phyloP scores from a whole-genome alignment of 306 rosid genomes.

The Carpinus fangiana region DNA sequence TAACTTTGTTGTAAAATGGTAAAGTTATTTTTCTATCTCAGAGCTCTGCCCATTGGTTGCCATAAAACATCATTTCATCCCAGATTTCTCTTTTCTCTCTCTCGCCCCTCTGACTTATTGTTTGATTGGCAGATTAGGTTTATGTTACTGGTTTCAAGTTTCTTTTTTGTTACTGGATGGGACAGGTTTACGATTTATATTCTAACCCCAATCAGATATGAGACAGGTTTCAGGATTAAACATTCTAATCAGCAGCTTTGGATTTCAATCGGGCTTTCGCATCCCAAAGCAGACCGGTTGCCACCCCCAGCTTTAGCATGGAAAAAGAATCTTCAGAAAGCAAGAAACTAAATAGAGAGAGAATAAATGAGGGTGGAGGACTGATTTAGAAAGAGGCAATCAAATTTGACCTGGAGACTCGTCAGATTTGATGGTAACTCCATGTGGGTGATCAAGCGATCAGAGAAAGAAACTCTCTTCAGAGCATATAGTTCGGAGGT shows the following conservation, averaged over 20 bases:
- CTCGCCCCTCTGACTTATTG: neutral
- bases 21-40: neutral
- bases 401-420: constrained; percentile 52
- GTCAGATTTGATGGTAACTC: constrained; percentile 55
- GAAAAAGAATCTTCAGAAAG: neutral
- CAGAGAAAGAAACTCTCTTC: constrained; percentile 78
- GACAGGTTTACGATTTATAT: neutral
- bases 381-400: constrained; percentile 7
- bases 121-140: neutral
- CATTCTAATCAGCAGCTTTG: neutral
- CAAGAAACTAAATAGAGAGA: neutral
- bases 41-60: neutral
- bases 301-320: neutral
- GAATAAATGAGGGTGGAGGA: constrained; percentile 12
- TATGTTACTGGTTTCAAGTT: neutral
- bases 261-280: neutral
- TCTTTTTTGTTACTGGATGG: neutral
- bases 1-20: neutral
- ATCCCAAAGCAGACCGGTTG: neutral
- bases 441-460: constrained; percentile 74
- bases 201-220: neutral
- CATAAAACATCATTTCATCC: neutral
- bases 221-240: neutral
- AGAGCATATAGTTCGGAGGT: constrained; percentile 73
- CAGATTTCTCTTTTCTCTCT: neutral